Evolutionary conservation across 2,329 filamentous ascomycete genomes (phyloP).

Genomic region (Volutella citrinella): DNA sequence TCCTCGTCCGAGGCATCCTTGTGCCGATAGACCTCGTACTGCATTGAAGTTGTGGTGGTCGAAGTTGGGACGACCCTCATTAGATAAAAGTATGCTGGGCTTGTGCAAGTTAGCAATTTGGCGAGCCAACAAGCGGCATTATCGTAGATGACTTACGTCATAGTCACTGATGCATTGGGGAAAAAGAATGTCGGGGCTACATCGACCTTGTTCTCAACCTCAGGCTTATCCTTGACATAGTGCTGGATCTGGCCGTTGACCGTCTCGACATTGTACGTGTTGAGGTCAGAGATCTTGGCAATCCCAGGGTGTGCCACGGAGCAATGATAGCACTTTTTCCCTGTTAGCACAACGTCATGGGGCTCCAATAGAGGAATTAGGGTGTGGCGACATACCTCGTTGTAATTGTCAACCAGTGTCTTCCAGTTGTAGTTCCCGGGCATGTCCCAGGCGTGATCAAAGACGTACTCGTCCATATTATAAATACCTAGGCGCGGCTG

Average conservation of each 20-base stretch:
- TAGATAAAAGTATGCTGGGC: constrained; percentile 14
- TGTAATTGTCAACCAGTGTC: constrained; percentile 60
- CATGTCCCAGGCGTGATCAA: constrained; percentile 56
- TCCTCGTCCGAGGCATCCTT: constrained; percentile 54
- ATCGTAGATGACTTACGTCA: constrained; percentile 8
- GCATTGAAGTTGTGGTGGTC: constrained; percentile 11
- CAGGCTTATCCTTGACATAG: constrained; percentile 10
- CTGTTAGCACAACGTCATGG: neutral
- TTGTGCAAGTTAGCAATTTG: no score
- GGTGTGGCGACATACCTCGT: constrained; percentile 41
- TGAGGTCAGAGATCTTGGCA: constrained; percentile 5
- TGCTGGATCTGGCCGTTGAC: constrained; percentile 16
- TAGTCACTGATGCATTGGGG: constrained; percentile 15
- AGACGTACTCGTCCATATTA: constrained; percentile 49
- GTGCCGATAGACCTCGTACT: constrained; percentile 54
- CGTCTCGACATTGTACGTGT: constrained; percentile 8
- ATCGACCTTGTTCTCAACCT: constrained; percentile 1
- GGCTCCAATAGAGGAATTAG: neutral
- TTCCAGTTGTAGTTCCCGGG: constrained; percentile 58
- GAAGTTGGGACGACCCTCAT: constrained; percentile 17
- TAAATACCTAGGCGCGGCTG: constrained; percentile 43
- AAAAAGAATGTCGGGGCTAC: constrained; percentile 14
- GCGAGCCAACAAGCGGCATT: neutral
- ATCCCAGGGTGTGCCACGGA: constrained; percentile 15
- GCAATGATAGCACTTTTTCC: constrained; percentile 14